phyloP scores from a whole-genome alignment of 441 rosid species.

The Pelargonium fulgidum region DNA sequence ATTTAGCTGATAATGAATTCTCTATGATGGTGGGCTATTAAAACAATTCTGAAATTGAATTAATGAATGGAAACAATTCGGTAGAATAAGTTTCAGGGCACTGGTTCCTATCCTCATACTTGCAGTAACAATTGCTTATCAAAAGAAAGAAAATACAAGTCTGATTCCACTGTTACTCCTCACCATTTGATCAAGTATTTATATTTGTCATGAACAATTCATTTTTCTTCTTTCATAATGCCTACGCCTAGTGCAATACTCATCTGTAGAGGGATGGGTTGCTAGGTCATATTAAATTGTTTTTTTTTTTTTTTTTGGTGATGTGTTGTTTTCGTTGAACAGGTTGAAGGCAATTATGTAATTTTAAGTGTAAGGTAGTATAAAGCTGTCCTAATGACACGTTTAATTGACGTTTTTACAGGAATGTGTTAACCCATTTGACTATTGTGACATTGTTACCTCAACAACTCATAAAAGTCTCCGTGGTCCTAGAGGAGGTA shows the following conservation, averaged over 20 bases:
- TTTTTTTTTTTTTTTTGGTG: too few relatives aligned
- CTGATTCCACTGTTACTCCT: background rate
- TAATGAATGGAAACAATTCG: too few relatives aligned
- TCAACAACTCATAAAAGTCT: slow-evolving; percentile 96
- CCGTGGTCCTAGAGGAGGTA: slow-evolving; percentile 95
- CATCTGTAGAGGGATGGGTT: too few relatives aligned
- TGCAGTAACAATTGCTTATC: too few relatives aligned
- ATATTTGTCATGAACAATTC: background rate
- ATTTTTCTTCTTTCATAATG: background rate
- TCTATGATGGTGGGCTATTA: too few relatives aligned
- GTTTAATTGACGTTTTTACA: slow-evolving; percentile 23
- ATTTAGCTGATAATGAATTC: too few relatives aligned
- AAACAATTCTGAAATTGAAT: too few relatives aligned
- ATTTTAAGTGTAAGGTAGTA: background rate
- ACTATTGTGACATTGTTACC: slow-evolving; percentile 89
- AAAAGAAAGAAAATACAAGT: too few relatives aligned
- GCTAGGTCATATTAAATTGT: too few relatives aligned
- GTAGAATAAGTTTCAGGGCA: too few relatives aligned
- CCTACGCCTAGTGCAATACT: background rate
- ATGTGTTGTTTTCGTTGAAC: too few relatives aligned
- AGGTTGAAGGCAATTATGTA: background rate
- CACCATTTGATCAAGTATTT: background rate
- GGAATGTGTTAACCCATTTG: slow-evolving; percentile 85
- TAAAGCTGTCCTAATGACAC: background rate
- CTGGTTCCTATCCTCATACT: too few relatives aligned